Evolutionary conservation across 805 yeast genomes (phyloP), one percentile per base, ranked within the genome.

Genomic region (Candida nanaspora): DNA sequence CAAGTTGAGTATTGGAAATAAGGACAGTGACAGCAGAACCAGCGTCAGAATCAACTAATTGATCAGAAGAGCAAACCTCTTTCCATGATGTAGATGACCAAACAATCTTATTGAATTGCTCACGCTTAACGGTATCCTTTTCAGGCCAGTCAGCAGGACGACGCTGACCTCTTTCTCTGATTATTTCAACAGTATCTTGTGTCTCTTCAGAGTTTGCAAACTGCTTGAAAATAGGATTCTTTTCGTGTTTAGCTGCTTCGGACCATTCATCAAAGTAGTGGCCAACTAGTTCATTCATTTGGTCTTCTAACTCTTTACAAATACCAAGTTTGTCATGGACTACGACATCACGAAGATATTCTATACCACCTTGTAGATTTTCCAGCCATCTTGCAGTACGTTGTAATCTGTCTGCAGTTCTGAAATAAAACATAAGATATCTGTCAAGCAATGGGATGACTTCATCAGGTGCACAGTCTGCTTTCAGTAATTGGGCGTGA

Each of bases 351-450:
- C 52, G 49, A 29, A 63, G 42, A 41, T 63, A 63, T 23, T 57
- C 63, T 35, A 63, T 60, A 22, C 68, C 68, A 27, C 68, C 68
- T 1, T 60, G 62, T 4, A 63, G 41, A 13, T 33, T 45, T 42
- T 63, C 68, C n/a, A 63, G 44, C 68, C 68, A 63, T 25, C 68
- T 47, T 2, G 68, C 68, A 7, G 68, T 63, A 39, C 68, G 50
- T 45, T 63, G 68, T 7, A 63, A 47, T 39, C 62, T 49, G 42
- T 63, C 68, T 7, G 64, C 68, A 9, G 68, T 62, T 33, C 66
- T 49, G 21, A 63, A 56, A 41, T 63, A 63, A 40, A 59, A 63
- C 68, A 63, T 63, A 38, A 63, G 41, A 45, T 59, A 63, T n/a
- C 68, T 47, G 41, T 63, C 68, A 16, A 63, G 41, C 5, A 63